Base-by-base conservation (phyloP, 1,139 yeast genomes). In the Hansenula lynferdii region DNA sequence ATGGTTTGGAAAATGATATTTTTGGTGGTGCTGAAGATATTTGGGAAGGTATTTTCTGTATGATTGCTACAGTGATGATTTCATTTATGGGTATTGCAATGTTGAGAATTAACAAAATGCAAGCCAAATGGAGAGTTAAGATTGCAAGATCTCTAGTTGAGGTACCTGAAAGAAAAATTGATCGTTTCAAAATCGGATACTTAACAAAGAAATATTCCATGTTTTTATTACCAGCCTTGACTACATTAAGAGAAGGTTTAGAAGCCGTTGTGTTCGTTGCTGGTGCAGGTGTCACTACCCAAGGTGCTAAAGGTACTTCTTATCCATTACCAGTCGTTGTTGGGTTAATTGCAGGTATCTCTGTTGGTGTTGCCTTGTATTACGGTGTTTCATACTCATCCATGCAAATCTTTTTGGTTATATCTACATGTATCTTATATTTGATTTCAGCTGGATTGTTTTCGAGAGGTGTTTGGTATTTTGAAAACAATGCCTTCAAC, bases 191-290 rank as follows among this genome's bases (percentile, higher is more conserved):
- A 42, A 20, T 66, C 22, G 61, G 68, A n/a, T 62, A 56, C 47
- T 44, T 61, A 36, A 46, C 64, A n/a, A 62, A 77, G 57, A 81
- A 80, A 58, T 85, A 86, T 60, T 81, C 89, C 33, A 71, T 87
- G 78, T 85, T 81, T 45, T 60, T 86, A 40, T 66, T 87, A 48
- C 96, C 96, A 14, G 80, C 85, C 50, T 71, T 87, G 50, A 87
- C 96, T 17, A 83, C 87, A 37, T 69, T 87, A 45, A 77, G 96
- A 68, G 96, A 87, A 70, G 96, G 96, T 47, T 69, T 87, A 48
- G 96, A 87, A 67, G 96, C 95, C 3, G 92, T 87, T 37, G 90
- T 86, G 18, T 86, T 86, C 56, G 82, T 87, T 42, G 96, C 96
- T 29, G 96, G 96, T 54, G 85, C 89, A 31, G 95, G 95, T 48